phyloP scores from a whole-genome alignment of 108 stramenopile genomes.

The Cyclostephanos tholiformis region DNA sequence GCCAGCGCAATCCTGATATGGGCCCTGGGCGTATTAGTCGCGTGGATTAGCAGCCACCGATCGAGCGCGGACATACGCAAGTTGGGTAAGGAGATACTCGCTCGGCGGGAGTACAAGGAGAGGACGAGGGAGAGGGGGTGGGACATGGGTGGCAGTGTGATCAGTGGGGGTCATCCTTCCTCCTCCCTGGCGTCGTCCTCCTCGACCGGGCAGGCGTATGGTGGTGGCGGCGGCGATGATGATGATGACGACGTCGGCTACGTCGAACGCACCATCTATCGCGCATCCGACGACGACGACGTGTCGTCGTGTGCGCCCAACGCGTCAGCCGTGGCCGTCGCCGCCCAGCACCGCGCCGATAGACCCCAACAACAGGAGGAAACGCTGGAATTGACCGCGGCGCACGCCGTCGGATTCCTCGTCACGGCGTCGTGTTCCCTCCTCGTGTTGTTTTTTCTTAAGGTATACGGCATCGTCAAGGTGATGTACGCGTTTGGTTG shows the following conservation, averaged over 20 bases:
- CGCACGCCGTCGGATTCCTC: conserved; percentile 73
- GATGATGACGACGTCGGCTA: background rate
- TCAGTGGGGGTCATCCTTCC: background rate
- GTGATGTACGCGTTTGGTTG: conserved; percentile 75
- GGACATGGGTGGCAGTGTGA: background rate
- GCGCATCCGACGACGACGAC: background rate
- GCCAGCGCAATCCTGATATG: conserved; percentile 54
- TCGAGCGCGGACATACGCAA: conserved; percentile 31
- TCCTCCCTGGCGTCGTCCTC: conserved; percentile 1
- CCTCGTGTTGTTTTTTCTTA: conserved; percentile 75
- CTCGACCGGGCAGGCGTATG: background rate
- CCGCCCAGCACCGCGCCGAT: conserved; percentile 5
- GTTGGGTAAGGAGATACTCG: conserved; percentile 26
- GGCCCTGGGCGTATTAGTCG: conserved; percentile 55
- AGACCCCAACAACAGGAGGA: conserved; percentile 19
- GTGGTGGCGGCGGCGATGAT: background rate
- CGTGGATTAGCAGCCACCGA: conserved; percentile 42
- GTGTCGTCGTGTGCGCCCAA: conserved; percentile 4
- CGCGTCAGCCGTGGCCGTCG: conserved; percentile 21
- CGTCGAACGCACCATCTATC: conserved; percentile 31
- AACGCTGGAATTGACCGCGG: conserved; percentile 46
- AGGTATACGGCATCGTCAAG: conserved; percentile 65
- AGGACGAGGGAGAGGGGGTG: background rate
- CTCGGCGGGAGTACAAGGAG: conserved; percentile 16
- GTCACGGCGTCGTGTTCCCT: conserved; percentile 69